Base-by-base conservation (phyloP, 192 early-diverging fungal genomes). In the Rhizophagus clarus region DNA sequence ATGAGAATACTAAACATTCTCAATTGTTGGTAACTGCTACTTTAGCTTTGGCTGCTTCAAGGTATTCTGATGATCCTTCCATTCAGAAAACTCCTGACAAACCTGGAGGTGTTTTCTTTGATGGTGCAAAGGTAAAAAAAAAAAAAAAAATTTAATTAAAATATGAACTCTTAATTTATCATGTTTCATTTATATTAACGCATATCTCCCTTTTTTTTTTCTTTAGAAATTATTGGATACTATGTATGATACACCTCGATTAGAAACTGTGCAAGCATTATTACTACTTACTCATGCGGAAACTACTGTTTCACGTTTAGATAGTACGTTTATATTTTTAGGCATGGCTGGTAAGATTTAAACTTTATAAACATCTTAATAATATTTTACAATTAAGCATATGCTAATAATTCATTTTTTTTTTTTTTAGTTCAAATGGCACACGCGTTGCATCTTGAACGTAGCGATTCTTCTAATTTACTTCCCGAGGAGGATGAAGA, bases 241-340 rank as follows among this genome's bases (percentile, higher is more conserved):
- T 3, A 26, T 79, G 68, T 79, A 79, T 28, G 34, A 79, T 61
- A 29, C 9, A 8, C 77, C 77, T 34, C 49, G 51, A 20, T 32
- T 79, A 6, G 77, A 79, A 79, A 79, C 77, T 4, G 32, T 61
- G 20, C 77, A 79, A 79, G 67, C 77, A 71, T 71, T 79, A 63
- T 60, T 79, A n/a, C 20, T 79, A 24, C 61, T 79, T 24, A 20
- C 49, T 26, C 68, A 79, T 20, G 10, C 77, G 4, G 63, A 79
- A 34, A 4, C 2, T 61, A 62, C 67, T 24, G 11, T 61, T 26
- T 42, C 49, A 60, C 77, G 77, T 24, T 5, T 71, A 7, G 68
- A 79, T 71, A 79, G 63, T 26, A n/a, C 49, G 3, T 79, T 17
- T 34, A 61, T 79, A 47, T 79, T 63, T 79, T 24, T 71, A 15